These are phyloP conservation scores for Picocystis sp. DNA, from an alignment of 163 green algal genomes.

Conservation along the genomic window DNA sequence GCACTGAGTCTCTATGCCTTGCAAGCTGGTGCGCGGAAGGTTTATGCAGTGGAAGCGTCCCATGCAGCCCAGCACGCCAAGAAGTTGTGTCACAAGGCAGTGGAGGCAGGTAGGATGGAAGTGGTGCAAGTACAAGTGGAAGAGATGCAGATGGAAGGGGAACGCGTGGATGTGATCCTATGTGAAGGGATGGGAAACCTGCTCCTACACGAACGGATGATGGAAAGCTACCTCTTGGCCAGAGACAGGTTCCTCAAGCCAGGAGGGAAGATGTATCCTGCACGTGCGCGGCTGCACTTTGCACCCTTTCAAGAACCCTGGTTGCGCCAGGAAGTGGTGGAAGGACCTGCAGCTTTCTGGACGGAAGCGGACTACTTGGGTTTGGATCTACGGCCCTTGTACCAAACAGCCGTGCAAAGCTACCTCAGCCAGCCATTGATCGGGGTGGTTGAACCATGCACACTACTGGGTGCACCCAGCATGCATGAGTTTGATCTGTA, in stretches of 20 bases:
- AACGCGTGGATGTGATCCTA: conserved; percentile 41
- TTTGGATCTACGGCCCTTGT: conserved; percentile 59
- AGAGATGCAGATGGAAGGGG: conserved; percentile 27
- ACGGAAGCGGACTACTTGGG: conserved; percentile 60
- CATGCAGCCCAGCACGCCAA: conserved; percentile 56
- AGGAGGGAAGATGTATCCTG: conserved; percentile 85
- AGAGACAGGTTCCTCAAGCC: conserved; percentile 77
- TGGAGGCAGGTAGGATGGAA: conserved; percentile 22
- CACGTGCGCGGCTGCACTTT: conserved; percentile 37
- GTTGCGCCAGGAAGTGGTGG: conserved; percentile 57
- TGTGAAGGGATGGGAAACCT: conserved; percentile 48
- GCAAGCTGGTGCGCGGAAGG: conserved; percentile 58
- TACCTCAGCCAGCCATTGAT: conserved; percentile 68
- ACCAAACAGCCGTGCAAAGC: conserved; percentile 35
- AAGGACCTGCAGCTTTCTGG: conserved; percentile 70
- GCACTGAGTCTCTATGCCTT: conserved; percentile 77
- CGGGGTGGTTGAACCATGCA: not conserved
- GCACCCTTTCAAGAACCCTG: conserved; percentile 67
- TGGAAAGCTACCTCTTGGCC: conserved; percentile 83
- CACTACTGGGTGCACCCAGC: no score
- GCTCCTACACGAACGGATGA: conserved; percentile 92
- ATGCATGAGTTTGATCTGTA: conserved; percentile 53
- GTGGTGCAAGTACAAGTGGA: conserved; percentile 57
- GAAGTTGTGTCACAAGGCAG: conserved; percentile 19
- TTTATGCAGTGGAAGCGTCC: conserved; percentile 87